Evolutionary conservation across 768 basidiomycete genomes (phyloP), one percentile per base, ranked within the genome.

Genomic region (Rubroboletus pulcherrimus): DNA sequence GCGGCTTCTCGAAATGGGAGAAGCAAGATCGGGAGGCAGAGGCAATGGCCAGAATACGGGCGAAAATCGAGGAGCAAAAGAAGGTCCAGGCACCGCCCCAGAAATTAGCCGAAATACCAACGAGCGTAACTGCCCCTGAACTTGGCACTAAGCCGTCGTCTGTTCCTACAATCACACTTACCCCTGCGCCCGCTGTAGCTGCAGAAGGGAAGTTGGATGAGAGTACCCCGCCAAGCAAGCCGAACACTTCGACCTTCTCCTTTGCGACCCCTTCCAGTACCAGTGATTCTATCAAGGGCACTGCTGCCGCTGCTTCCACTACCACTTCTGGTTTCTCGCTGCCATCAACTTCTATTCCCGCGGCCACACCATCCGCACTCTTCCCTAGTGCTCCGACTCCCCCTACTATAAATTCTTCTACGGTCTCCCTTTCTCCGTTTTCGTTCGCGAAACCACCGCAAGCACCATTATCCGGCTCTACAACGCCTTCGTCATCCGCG

Each of bases 1-100:
- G 75, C 60, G 76, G 77, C 19, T 85, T 83, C 61, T 86, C 87
- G 4, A 91, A 89, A 71, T 91, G 87, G 87, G 90, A 92, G 69
- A 91, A 90, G 57, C 89, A 92, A 68, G 89, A 93, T 61, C 69
- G 89, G 31, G 90, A 93, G 63, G 90, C 90, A 4, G 81, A 82
- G 41, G 87, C 89, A 24, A 86, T 92, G 79, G 80, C 81, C 63
- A 85, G 79, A 65, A 81, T 92, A 63, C 77, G 89, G 47, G 82
- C 69, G 66, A 77, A 72, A 74, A 72, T 73, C 31, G 77, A 78
- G 63, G 75, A 76, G 50, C 72, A 71, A 63, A 76, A 76, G 65
- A 76, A 77, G 56, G 68, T 67, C 58, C 72, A 72, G 35, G 66
- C 63, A 39, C 66, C 63, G 0, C 71, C 73, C 53, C 71, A 66